phyloP scores from a whole-genome alignment of 345 rosid genomes.

The Corchorus capsularis region DNA sequence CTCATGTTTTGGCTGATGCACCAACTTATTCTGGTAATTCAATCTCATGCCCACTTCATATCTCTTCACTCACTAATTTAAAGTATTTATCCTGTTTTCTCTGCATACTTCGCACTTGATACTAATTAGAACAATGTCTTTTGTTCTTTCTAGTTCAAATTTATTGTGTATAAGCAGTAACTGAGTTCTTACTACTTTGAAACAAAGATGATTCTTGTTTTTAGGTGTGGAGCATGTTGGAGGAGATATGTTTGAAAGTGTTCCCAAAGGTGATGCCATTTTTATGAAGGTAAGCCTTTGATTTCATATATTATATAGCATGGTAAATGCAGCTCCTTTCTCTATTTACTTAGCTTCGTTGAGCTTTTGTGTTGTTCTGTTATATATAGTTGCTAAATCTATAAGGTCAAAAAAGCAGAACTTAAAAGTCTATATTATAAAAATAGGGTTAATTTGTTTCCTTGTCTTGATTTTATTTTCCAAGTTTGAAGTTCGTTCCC shows the following conservation, averaged over 20 bases:
- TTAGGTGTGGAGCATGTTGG: too few relatives aligned
- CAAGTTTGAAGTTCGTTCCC: too few relatives aligned
- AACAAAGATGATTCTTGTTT: background rate
- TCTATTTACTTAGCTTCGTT: background rate
- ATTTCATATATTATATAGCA: background rate
- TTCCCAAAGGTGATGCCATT: too few relatives aligned
- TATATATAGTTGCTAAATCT: background rate
- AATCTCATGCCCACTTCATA: background rate
- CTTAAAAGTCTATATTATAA: background rate
- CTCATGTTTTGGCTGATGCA: conserved; percentile 34
- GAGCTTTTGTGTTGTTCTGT: background rate
- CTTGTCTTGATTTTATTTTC: background rate
- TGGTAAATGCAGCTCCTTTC: background rate
- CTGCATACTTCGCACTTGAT: background rate
- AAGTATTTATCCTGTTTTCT: background rate
- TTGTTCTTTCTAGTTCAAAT: background rate
- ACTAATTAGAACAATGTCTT: background rate
- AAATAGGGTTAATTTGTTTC: background rate
- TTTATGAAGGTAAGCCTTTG: too few relatives aligned
- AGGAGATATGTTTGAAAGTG: too few relatives aligned
- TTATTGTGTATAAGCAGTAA: background rate
- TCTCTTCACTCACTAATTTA: background rate
- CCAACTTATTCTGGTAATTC: conserved; percentile 34
- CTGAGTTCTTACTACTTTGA: background rate
- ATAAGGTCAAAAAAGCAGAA: background rate